A percentile compares a stretch with the other conserved stretches of the same genome.
phyloP scores from a whole-genome alignment of 345 rosid species.

The Syzygium grande region DNA sequence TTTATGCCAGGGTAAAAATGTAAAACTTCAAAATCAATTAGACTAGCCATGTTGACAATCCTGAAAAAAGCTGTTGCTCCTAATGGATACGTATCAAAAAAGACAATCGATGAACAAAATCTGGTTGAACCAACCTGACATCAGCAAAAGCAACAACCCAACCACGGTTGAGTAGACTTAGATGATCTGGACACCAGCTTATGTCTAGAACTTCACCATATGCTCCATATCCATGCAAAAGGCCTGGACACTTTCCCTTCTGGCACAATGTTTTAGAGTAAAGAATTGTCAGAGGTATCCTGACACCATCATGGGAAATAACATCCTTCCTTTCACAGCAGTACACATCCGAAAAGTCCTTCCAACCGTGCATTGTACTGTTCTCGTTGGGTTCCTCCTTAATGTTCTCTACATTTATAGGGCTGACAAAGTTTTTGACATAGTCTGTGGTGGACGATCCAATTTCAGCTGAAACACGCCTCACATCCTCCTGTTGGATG shows the following conservation, averaged over 20 bases:
- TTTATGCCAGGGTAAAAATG: not conserved
- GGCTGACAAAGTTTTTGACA: slow-evolving; percentile 7
- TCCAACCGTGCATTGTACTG: slow-evolving; percentile 30
- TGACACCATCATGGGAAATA: slow-evolving; percentile 64
- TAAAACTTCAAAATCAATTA: not conserved
- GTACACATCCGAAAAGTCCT: slow-evolving; percentile 42
- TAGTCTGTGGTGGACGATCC: slow-evolving; percentile 9
- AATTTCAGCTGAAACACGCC: slow-evolving; percentile 15
- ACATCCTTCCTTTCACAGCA: slow-evolving; percentile 67
- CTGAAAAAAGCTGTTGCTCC: not conserved
- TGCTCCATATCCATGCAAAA: slow-evolving; percentile 79
- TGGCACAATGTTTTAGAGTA: slow-evolving; percentile 60
- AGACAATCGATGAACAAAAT: not conserved
- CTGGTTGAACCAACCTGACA: slow-evolving; percentile 55
- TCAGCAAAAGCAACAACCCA: slow-evolving; percentile 94
- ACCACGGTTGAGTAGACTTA: slow-evolving; percentile 89
- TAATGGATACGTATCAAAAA: not conserved
- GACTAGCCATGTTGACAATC: not conserved
- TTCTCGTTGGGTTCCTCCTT: slow-evolving; percentile 6
- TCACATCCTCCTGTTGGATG: slow-evolving; percentile 60
- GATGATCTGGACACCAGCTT: slow-evolving; percentile 65
- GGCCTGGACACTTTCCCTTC: slow-evolving; percentile 53
- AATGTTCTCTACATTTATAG: slow-evolving; percentile 2
- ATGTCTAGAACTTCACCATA: slow-evolving; percentile 81
- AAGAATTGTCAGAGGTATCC: slow-evolving; percentile 67